Evolutionary conservation across 805 yeast species (phyloP), one percentile per base, ranked within the genome.

Genomic region (Teunomyces stri): DNA sequence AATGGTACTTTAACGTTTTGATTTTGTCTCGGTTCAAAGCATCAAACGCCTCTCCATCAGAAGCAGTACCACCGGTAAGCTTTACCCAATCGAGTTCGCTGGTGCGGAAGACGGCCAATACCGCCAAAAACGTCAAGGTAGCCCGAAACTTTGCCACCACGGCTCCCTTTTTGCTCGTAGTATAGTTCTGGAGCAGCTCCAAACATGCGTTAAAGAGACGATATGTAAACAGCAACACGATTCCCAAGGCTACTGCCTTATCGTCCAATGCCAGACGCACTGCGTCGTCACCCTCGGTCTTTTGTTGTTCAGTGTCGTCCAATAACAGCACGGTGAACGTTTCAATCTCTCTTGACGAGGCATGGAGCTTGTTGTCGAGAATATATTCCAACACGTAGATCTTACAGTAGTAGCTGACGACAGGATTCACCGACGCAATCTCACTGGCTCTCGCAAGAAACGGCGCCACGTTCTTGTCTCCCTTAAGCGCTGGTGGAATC

Each of bases 331-430:
- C 68, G 0, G 92, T 88, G 54, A 79, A 80, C 1, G 55, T 57
- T 11, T 88, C 89, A 25, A 79, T 78, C 11, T 76, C 85, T 6
- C 72, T 67, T 49, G 79, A 78, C 1, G 69, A 55, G 18, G 78
- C 68, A 58, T 90, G 96, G 16, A 84, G 68, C 46, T 81, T 78
- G 37, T 76, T 65, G 31, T 74, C 73, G 16, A 92, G 68, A 3
- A 92, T 82, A 56, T 80, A 72, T 62, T 91, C 92, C 2, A 87
- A 84, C 0, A 90, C 87, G 59, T 85, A 84, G 43, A 58, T 52
- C 62, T 74, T 75, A 65, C 94, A 86, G 64, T 79, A 87, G 64
- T 88, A 89, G 4, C 92, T 72, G 25, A 89, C 77, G 9, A 84
- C 67, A 0, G 95, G 90, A 51, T 87, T 85, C 7, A 73, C 75